Percentiles rank a stretch among this genome's conserved stretches.
phyloP scores from a whole-genome alignment of 352 stramenopile species.

The Thalassiosira mediterranea region DNA sequence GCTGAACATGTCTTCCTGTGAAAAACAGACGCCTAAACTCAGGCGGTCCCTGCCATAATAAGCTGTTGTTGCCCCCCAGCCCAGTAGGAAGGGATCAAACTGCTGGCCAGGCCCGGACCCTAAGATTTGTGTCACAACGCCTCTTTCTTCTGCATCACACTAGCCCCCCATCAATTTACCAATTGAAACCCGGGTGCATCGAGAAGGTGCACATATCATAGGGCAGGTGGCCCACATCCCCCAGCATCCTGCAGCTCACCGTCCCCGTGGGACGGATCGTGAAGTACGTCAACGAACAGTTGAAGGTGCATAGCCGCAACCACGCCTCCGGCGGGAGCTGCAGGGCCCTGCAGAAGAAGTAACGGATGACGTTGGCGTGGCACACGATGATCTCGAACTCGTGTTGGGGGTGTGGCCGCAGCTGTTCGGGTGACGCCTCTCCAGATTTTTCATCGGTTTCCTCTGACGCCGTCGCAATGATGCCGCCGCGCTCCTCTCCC shows the following conservation, averaged over 20 bases:
- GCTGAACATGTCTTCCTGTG: too few species aligned
- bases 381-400: slow-evolving; percentile 87
- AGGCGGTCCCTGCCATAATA: too few species aligned
- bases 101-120: too few species aligned
- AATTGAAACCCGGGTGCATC: slow-evolving; percentile 80
- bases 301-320: slow-evolving; percentile 85
- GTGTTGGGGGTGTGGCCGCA: slow-evolving; percentile 53
- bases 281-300: slow-evolving; percentile 85
- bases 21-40: too few species aligned
- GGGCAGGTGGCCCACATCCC: slow-evolving; percentile 84
- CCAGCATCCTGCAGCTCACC: slow-evolving; percentile 82
- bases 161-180: too few species aligned
- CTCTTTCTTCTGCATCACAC: too few species aligned
- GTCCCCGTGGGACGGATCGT: slow-evolving; percentile 82
- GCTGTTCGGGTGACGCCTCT: not conserved
- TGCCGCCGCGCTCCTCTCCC: too few species aligned
- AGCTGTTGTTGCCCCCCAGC: too few species aligned
- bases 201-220: slow-evolving; percentile 78
- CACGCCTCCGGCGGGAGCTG: slow-evolving; percentile 85
- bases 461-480: slow-evolving; percentile 1
- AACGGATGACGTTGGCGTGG: slow-evolving; percentile 87
- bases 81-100: too few species aligned
- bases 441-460: slow-evolving; percentile 5
- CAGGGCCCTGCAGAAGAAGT: slow-evolving; percentile 84
- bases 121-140: too few species aligned